Evolutionary conservation across 2,329 filamentous ascomycete genomes (phyloP), one percentile per base, ranked within the genome.

Genomic region (Fusarium metavorans): DNA sequence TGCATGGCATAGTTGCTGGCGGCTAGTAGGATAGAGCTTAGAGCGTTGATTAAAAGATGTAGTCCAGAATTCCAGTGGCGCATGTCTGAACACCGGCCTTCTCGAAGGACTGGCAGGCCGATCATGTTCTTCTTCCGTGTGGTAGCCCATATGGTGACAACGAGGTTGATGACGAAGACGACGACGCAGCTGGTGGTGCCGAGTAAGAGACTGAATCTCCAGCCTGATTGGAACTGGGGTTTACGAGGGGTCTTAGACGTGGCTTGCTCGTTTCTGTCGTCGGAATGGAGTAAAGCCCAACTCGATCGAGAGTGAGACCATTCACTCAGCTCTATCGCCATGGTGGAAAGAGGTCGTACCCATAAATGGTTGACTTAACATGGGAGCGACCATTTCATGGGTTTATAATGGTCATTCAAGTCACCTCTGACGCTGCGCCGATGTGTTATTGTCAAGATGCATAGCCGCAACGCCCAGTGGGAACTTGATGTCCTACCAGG

Each of bases 1-100:
- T 83, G 82, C 79, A 83, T 82, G 37, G 78, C 80, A 37, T 81
- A 83, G 68, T 83, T 84, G 34, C 80, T 82, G 6, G 65, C 65
- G 3, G 65, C 68, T 1, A 73, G 45, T 25, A 73, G 65, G 9
- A 66, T 18, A 1, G 68, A 65, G 41, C 71, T 71, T 9, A 68
- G n/a, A 20, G 68, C 20, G 39, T 73, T 73, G 35, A 73, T 73
- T 23, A 62, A 2, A 1, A 73, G 14, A 43, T 73, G 71, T 5
- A 73, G 30, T 7, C 34, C 20, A 2, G 45, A 39, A 32, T 73
- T 73, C 25, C 62, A 13, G 2, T 3, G 32, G 3, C 52, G 41
- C 9, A 32, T 45, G 1, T 35, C 56, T 3, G 30, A 11, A 43
- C 67, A 70, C 6, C 37, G 59, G 3, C 67, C 67, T 2, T 67